A percentile compares a stretch with the other conserved stretches of the same genome.
These are phyloP conservation scores for Oehlia diaphana DNA, from an alignment of 192 early-diverging fungal genomes.

Conservation along the genomic window DNA sequence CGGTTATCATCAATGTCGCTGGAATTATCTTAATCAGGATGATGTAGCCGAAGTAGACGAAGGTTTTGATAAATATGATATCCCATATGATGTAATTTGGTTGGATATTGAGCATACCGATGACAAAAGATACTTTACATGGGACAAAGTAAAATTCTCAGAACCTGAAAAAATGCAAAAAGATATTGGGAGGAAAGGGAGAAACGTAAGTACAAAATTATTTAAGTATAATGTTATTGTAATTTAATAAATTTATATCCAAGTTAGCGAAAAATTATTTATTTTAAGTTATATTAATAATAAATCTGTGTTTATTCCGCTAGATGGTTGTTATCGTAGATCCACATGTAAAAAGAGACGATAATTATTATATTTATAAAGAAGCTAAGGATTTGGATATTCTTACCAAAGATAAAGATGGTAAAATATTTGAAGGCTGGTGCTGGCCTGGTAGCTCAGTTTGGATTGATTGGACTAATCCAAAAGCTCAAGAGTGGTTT, in stretches of 20 bases:
- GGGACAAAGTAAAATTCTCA: constrained; percentile 92
- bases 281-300: neutral
- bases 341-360: constrained; percentile 93
- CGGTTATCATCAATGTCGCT: constrained; percentile 96
- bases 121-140: constrained; percentile 96
- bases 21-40: constrained; percentile 94
- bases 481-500: constrained; percentile 78
- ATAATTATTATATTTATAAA: constrained; percentile 72
- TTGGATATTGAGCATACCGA: constrained; percentile 99
- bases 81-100: constrained; percentile 99
- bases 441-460: constrained; percentile 96
- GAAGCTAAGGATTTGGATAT: constrained; percentile 72
- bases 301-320: constrained; percentile 7
- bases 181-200: constrained; percentile 65
- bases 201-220: constrained; percentile 57
- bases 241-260: too few relatives aligned
- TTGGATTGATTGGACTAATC: constrained; percentile 92
- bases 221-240: too few relatives aligned
- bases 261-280: neutral
- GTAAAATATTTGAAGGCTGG: constrained; percentile 87
- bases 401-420: constrained; percentile 78
- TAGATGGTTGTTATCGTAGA: constrained; percentile 96
- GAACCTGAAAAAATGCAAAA: constrained; percentile 84
- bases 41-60: constrained; percentile 86
- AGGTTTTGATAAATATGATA: constrained; percentile 86